phyloP scores from a whole-genome alignment of 2,329 filamentous ascomycete species.

The Colletotrichum scovillei region DNA sequence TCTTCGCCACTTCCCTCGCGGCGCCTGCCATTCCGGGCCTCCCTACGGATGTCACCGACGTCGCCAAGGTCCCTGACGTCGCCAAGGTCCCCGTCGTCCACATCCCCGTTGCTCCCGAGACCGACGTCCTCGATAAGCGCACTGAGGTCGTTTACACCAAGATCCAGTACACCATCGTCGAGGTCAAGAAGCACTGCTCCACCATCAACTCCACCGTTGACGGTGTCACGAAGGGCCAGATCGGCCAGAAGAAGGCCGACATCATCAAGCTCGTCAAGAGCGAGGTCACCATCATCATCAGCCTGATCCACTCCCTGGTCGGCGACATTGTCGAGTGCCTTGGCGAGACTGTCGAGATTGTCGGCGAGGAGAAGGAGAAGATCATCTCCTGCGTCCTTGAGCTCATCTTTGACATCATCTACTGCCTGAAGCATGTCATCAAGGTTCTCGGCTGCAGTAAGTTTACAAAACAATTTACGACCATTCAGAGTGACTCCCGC shows the following conservation, averaged over 20 bases:
- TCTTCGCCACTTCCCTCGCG: conserved; percentile 22
- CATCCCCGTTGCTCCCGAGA: not conserved
- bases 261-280: conserved; percentile 24
- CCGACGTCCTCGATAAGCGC: conserved; percentile 6
- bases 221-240: conserved; percentile 2
- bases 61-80: not conserved
- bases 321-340: conserved; percentile 17
- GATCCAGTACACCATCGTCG: conserved; percentile 22
- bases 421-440: conserved; percentile 22
- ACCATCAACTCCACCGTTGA: conserved; percentile 30
- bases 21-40: conserved; percentile 10
- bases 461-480: not conserved
- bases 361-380: conserved; percentile 31
- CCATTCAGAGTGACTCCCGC: not conserved
- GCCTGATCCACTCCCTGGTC: conserved; percentile 15
- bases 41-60: not conserved
- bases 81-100: not conserved
- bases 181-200: conserved; percentile 29
- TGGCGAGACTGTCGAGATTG: conserved; percentile 13
- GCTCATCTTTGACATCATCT: conserved; percentile 28
- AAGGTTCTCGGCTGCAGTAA: conserved; percentile 19
- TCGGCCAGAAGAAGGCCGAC: conserved; percentile 10
- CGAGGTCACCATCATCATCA: conserved; percentile 28
- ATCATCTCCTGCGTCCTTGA: conserved; percentile 20
- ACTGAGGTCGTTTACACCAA: conserved; percentile 24